phyloP scores from a whole-genome alignment of 257 asterid genomes.

The Forsythia viridissima region DNA sequence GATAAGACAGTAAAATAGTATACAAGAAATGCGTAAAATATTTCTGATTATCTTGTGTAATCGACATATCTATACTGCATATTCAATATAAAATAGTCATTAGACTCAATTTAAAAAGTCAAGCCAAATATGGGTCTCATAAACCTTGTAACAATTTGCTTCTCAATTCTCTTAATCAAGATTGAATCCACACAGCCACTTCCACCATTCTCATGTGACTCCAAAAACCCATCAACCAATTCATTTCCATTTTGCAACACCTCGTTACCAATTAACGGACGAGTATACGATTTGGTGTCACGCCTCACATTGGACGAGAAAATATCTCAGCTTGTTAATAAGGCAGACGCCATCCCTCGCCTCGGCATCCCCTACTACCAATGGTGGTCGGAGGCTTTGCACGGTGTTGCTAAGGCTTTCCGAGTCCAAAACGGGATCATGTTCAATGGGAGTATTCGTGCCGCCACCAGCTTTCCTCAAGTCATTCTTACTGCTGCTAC shows the following conservation, averaged over 20 bases:
- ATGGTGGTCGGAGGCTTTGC: slow-evolving; percentile 72
- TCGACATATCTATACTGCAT: not conserved
- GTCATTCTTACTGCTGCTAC: slow-evolving; percentile 78
- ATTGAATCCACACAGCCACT: slow-evolving; percentile 18
- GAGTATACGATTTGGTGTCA: slow-evolving; percentile 40
- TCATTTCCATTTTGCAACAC: slow-evolving; percentile 42
- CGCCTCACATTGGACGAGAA: slow-evolving; percentile 55
- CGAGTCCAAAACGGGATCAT: slow-evolving; percentile 40
- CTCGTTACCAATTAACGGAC: slow-evolving; percentile 19
- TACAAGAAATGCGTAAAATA: not conserved
- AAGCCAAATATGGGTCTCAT: not conserved
- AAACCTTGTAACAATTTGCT: not conserved
- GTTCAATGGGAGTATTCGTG: slow-evolving; percentile 36
- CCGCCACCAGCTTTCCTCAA: slow-evolving; percentile 64
- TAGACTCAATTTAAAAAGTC: too few relatives aligned
- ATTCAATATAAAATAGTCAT: not conserved
- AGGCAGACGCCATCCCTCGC: slow-evolving; percentile 46
- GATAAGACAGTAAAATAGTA: not conserved
- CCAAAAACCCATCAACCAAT: slow-evolving; percentile 31
- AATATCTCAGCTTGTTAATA: slow-evolving; percentile 47
- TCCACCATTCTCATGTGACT: slow-evolving; percentile 50
- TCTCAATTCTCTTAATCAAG: slow-evolving; percentile 1
- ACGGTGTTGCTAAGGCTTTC: slow-evolving; percentile 43
- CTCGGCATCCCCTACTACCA: slow-evolving; percentile 54
- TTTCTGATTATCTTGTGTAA: not conserved